A percentile compares a stretch with the other conserved stretches of the same genome.
Evolutionary conservation across 2,329 filamentous ascomycete genomes (phyloP).

Genomic region (Sporothrix phasma): DNA sequence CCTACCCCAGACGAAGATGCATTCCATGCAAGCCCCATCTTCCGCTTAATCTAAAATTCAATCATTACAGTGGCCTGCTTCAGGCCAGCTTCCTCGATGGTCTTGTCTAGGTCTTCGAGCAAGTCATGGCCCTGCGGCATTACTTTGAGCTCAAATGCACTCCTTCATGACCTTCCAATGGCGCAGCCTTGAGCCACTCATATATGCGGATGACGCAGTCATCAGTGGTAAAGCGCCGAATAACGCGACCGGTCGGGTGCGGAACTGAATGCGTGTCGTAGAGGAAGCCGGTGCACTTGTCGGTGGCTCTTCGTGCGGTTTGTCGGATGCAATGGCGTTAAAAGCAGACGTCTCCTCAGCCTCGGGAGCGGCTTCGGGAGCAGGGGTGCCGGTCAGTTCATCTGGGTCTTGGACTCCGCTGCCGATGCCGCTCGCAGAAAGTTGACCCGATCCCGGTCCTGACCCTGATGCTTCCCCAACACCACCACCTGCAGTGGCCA

Average conservation of each 20-base stretch:
- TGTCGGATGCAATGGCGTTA: slow-evolving; percentile 58
- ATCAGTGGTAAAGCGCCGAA: slow-evolving; percentile 68
- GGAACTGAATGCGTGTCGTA: slow-evolving; percentile 86
- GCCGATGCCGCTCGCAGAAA: slow-evolving; percentile 28
- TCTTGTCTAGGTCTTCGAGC: slow-evolving; percentile 61
- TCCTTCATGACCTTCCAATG: slow-evolving; percentile 69
- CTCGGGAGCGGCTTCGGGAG: slow-evolving; percentile 44
- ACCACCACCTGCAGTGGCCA: slow-evolving; percentile 40
- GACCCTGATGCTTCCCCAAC: neutral
- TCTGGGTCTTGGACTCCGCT: slow-evolving; percentile 66
- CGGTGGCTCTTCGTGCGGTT: slow-evolving; percentile 68
- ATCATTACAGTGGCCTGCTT: slow-evolving; percentile 95
- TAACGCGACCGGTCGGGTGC: slow-evolving; percentile 76
- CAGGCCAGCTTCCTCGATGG: slow-evolving; percentile 70
- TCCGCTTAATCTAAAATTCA: slow-evolving; percentile 53
- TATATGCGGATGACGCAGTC: slow-evolving; percentile 78
- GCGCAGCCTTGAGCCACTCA: slow-evolving; percentile 90
- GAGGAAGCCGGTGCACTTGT: slow-evolving; percentile 48
- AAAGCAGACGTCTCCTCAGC: slow-evolving; percentile 46
- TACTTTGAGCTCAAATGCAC: slow-evolving; percentile 77
- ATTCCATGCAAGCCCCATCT: neutral
- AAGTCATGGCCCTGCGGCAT: slow-evolving; percentile 73
- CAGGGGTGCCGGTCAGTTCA: slow-evolving; percentile 52
- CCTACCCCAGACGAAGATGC: no score
- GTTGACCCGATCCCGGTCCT: no score